A percentile compares a stretch with the other conserved stretches of the same genome.
phyloP scores from a whole-genome alignment of 2,329 filamentous ascomycete species.

The Beauveria bassiana region DNA sequence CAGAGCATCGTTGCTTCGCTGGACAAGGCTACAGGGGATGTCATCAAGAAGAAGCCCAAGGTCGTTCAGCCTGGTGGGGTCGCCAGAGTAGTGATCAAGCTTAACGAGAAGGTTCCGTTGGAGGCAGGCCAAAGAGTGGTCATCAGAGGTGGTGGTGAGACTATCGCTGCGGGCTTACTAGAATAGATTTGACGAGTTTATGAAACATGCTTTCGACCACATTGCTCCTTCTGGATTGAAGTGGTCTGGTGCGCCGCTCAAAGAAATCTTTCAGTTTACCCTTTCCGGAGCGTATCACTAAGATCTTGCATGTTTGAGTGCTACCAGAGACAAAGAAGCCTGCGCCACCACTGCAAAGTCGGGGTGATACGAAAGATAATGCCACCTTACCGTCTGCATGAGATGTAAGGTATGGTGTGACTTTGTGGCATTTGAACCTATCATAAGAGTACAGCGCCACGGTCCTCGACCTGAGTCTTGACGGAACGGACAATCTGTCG shows the following conservation, averaged over 20 bases:
- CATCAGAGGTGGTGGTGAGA: constrained; percentile 70
- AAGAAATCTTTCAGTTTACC: too few relatives aligned
- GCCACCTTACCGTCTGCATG: not conserved
- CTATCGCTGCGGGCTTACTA: constrained; percentile 78
- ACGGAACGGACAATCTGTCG: not conserved
- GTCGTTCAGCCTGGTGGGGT: constrained; percentile 74
- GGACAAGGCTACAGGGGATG: constrained; percentile 70
- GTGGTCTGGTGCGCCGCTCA: too few relatives aligned
- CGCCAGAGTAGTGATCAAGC: constrained; percentile 67
- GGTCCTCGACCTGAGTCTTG: not conserved
- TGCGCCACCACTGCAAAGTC: too few relatives aligned
- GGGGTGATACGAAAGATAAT: too few relatives aligned
- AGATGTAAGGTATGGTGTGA: too few relatives aligned
- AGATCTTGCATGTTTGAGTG: too few relatives aligned
- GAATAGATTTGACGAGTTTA: constrained; percentile 40
- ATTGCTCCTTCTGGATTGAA: not conserved
- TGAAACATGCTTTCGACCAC: constrained; percentile 3
- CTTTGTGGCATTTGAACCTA: not conserved
- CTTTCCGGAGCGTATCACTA: too few relatives aligned
- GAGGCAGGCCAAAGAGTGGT: constrained; percentile 77
- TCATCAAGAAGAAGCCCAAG: constrained; percentile 74
- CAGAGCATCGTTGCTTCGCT: constrained; percentile 62
- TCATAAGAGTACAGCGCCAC: not conserved
- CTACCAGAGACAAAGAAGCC: too few relatives aligned
- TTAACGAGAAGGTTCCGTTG: constrained; percentile 67